Evolutionary conservation across 495 filamentous ascomycete species (phyloP).

Genomic region (Xylaria curta): DNA sequence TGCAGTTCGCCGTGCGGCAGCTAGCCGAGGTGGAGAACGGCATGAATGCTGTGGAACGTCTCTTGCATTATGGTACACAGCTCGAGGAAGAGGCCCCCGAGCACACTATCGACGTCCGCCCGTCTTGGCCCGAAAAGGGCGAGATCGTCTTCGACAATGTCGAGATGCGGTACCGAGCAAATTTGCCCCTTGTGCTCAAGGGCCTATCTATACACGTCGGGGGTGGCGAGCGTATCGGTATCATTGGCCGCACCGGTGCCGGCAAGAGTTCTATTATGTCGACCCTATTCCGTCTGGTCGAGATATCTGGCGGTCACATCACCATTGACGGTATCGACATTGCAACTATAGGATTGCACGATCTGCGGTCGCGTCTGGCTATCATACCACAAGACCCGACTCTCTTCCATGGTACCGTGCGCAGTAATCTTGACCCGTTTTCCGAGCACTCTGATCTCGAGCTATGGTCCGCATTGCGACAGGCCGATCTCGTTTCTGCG

Average conservation of each 20-base stretch:
- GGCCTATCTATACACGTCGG: constrained; percentile 76
- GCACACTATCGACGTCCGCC: constrained; percentile 69
- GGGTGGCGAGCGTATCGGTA: constrained; percentile 89
- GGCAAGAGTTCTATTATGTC: constrained; percentile 96
- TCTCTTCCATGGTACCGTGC: constrained; percentile 88
- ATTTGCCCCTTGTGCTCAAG: constrained; percentile 83
- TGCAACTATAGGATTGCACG: constrained; percentile 79
- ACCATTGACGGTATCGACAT: constrained; percentile 93
- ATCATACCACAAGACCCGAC: constrained; percentile 98
- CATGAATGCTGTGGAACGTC: constrained; percentile 94
- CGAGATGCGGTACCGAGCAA: constrained; percentile 87
- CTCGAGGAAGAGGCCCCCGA: constrained; percentile 89
- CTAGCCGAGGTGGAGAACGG: constrained; percentile 96
- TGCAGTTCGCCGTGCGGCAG: constrained; percentile 93
- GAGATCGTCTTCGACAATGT: constrained; percentile 85
- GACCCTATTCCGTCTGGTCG: constrained; percentile 87
- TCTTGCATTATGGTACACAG: constrained; percentile 88
- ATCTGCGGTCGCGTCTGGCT: constrained; percentile 84
- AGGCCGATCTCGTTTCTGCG: constrained; percentile 73
- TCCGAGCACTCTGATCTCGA: constrained; percentile 84
- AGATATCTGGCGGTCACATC: constrained; percentile 83
- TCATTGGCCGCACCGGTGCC: constrained; percentile 92
- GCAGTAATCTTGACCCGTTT: constrained; percentile 92
- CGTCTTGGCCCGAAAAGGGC: constrained; percentile 82
- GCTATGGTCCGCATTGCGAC: constrained; percentile 84